Base-by-base conservation (phyloP, 2,329 filamentous ascomycete genomes). In the Chaetothyriales sp. region DNA sequence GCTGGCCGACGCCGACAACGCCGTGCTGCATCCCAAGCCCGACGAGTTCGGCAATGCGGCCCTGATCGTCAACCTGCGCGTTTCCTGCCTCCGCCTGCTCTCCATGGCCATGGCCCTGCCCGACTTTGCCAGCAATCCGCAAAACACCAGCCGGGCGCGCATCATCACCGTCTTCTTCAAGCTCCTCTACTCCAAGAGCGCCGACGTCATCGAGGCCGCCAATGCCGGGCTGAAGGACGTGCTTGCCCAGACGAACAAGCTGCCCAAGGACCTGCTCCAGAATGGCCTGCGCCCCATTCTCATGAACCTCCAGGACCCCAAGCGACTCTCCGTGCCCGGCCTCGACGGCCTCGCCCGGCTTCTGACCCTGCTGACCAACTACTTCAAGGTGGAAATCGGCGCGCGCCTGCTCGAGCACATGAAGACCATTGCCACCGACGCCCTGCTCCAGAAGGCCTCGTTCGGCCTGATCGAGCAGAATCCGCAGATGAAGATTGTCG, bases 331-430 rank as follows among this genome's bases (percentile, higher is more conserved):
- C 18, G 86, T 90, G 0, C 85, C 89, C 61, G 89, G 89, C 2
- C 73, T 99, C 4, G 89, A 97, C 65, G 94, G 94, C 22, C 73
- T 99, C 29, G 89, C 89, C 18, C 82, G 90, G 43, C 75, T 99
- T 1, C 70, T 99, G 54, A 90, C 92, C 57, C 75, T 99, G 1
- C 74, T 99, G 18, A 98, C 90, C 0, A 97, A 92, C 54, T 98
- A 98, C 67, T 99, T 99, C 70, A 99, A 98, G 69, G 89, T 97
- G 0, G 92, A 98, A 65, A 98, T 99, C 50, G 94, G 92, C 5
- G 80, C 87, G 19, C 81, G 92, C 20, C 71, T 99, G n/a, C 75
- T 99, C 8, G 90, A 97, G 58, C 92, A 98, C 62, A 85, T 95
- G 69, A 90, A 90, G 64, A 80, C 83, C 9, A 89, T 98, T 57